phyloP scores from a whole-genome alignment of 768 basidiomycete genomes.

The Rhizopogon roseolus region DNA sequence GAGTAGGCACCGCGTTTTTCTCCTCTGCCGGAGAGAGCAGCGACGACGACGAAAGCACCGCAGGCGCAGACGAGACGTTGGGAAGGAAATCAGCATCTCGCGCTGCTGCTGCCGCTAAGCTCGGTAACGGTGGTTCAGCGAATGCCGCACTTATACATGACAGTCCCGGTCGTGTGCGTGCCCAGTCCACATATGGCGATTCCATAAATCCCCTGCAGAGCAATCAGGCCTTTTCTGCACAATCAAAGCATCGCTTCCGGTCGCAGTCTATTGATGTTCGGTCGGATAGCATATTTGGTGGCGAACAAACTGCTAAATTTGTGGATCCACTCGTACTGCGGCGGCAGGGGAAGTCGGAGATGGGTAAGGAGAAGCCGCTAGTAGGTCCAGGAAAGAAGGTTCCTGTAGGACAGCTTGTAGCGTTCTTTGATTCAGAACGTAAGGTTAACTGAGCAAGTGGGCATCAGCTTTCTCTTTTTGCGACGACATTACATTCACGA shows the following conservation, averaged over 20 bases:
- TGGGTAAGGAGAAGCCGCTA: conserved; percentile 32
- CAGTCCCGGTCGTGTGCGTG: conserved; percentile 35
- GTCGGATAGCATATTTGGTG: conserved; percentile 11
- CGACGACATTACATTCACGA: background rate
- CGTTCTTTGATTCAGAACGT: conserved; percentile 65
- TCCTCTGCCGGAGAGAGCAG: conserved; percentile 33
- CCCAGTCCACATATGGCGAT: conserved; percentile 55
- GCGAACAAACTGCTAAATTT: conserved; percentile 40
- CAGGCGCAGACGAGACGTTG: conserved; percentile 47
- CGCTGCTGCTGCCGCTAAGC: conserved; percentile 28
- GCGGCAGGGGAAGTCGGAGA: conserved; percentile 51
- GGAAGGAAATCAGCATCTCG: conserved; percentile 42
- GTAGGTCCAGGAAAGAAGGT: conserved; percentile 49
- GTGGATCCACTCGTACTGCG: conserved; percentile 74
- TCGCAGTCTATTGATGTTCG: conserved; percentile 36
- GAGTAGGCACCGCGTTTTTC: conserved; percentile 39
- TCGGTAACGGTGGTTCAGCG: conserved; percentile 23
- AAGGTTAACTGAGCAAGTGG: background rate
- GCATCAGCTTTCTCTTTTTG: background rate
- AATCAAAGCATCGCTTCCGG: conserved; percentile 23
- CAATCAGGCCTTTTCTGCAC: conserved; percentile 18
- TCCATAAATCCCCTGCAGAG: conserved; percentile 22
- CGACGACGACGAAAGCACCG: conserved; percentile 28
- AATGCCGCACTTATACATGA: conserved; percentile 9
- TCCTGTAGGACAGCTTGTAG: conserved; percentile 72